Percentiles rank a stretch among this genome's conserved stretches.
These are phyloP conservation scores for Gentiana straminea DNA, from an alignment of 257 asterid species.

Conservation along the genomic window DNA sequence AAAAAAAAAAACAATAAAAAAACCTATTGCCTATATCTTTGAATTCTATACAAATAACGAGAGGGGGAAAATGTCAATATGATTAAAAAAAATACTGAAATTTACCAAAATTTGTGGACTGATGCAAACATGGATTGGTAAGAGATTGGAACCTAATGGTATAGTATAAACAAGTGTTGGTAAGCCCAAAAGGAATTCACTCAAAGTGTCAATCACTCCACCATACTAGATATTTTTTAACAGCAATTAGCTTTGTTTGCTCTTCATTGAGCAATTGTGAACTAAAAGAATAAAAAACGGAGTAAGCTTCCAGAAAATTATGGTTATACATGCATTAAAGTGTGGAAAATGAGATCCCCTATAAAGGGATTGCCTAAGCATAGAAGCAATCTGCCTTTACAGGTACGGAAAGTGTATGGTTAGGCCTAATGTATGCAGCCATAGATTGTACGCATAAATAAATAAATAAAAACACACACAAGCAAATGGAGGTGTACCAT, in stretches of 20 bases:
- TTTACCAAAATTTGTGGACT: not conserved
- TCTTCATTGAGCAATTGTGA: not conserved
- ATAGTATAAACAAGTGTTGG: not conserved
- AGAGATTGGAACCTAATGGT: not conserved
- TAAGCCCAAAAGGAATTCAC: not conserved
- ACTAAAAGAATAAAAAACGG: not conserved
- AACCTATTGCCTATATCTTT: too few relatives aligned
- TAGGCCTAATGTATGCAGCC: not conserved
- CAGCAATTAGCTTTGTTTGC: not conserved
- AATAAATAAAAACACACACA: not conserved
- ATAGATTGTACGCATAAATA: not conserved
- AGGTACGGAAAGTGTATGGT: not conserved
- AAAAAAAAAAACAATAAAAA: too few relatives aligned
- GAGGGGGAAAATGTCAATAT: too few relatives aligned
- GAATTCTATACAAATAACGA: too few relatives aligned
- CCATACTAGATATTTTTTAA: too few relatives aligned
- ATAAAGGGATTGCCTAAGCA: too few relatives aligned
- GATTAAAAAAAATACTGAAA: too few relatives aligned
- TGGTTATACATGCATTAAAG: not conserved
- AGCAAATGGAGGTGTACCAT: slow-evolving; percentile 14
- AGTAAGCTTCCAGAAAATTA: too few relatives aligned
- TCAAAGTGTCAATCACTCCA: too few relatives aligned
- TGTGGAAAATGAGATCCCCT: not conserved
- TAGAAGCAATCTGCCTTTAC: not conserved
- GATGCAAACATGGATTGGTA: not conserved